Base-by-base conservation (phyloP, 345 rosid species). In the Syzygium jambos region DNA sequence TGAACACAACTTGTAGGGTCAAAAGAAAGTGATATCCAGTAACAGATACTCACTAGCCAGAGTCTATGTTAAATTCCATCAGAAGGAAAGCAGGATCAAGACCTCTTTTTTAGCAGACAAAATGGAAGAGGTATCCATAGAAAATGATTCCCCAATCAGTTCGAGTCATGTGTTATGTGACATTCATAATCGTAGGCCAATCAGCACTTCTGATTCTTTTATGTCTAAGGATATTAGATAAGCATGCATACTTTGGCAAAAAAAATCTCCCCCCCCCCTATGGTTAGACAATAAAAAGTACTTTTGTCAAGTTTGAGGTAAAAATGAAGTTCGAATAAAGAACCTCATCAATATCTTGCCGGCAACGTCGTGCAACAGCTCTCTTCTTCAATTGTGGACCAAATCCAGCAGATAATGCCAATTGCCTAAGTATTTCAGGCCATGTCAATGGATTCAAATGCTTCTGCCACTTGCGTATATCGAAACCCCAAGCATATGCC, bases 401-500 rank as follows among this genome's bases (percentile, higher is more conserved):
- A 90, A 93, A 95, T 82, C 99, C 99, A 84, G 97, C 92, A 89
- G 98, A 93, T 57, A 98, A 91, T 85, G 98, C 98, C 92, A 98
- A 89, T 86, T 98, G 98, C 84, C 99, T 95, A 83, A 96, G 92
- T 89, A 98, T 91, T 90, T 98, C 99, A 55, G 98, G 99, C 99
- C 99, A 98, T 41, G 99, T 96, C 87, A 96, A 51, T 88, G 97
- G 94, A 89, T 93, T 94, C 90, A 98, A 93, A 93, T 95, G 96
- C 87, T 86, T 93, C 92, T 96, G 98, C 99, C 99, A 98, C 91
- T 95, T 95, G 88, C 93, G 94, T 83, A 98, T 95, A 92, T 98
- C 98, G 89, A 98, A 98, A 85, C 99, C 99, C 99, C 99, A 98
- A 34, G 93, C 90, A 95, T 96, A 96, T 43, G 99, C 99, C 99